phyloP scores from a whole-genome alignment of 345 rosid species.

The Pistacia integerrima region DNA sequence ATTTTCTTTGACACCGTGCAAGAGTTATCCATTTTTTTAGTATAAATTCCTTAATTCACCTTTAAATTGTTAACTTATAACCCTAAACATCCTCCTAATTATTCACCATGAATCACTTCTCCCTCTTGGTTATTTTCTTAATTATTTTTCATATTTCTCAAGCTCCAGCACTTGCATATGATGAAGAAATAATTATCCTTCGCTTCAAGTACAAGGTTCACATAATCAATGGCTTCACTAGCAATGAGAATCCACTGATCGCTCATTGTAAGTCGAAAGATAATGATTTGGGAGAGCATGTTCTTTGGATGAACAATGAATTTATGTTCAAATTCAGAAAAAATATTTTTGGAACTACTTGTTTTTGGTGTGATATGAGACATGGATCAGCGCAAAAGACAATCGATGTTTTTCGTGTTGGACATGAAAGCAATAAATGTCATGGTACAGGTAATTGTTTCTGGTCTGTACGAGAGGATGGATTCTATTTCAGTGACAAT shows the following conservation, averaged over 20 bases:
- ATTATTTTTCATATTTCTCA: neutral
- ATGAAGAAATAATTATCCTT: no score
- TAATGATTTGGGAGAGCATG: slow-evolving; percentile 8
- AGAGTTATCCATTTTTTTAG: no score
- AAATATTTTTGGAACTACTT: neutral
- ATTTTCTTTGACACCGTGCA: no score
- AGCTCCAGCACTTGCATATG: neutral
- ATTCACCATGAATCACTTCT: no score
- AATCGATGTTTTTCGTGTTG: neutral
- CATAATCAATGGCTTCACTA: slow-evolving; percentile 3
- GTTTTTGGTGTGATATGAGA: neutral
- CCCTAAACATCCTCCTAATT: neutral
- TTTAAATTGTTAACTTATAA: no score
- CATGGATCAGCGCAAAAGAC: neutral
- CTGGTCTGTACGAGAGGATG: slow-evolving; percentile 9
- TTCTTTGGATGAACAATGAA: neutral
- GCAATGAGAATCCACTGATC: slow-evolving; percentile 7
- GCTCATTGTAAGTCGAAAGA: slow-evolving; percentile 13
- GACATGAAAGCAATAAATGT: neutral
- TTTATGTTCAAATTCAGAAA: neutral
- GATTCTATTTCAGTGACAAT: neutral
- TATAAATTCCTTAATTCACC: no score
- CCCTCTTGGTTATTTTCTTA: neutral
- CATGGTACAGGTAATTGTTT: neutral
- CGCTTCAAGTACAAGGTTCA: neutral